Evolutionary conservation across 2,329 filamentous ascomycete species (phyloP).

Genomic region (Colletotrichum magnum): DNA sequence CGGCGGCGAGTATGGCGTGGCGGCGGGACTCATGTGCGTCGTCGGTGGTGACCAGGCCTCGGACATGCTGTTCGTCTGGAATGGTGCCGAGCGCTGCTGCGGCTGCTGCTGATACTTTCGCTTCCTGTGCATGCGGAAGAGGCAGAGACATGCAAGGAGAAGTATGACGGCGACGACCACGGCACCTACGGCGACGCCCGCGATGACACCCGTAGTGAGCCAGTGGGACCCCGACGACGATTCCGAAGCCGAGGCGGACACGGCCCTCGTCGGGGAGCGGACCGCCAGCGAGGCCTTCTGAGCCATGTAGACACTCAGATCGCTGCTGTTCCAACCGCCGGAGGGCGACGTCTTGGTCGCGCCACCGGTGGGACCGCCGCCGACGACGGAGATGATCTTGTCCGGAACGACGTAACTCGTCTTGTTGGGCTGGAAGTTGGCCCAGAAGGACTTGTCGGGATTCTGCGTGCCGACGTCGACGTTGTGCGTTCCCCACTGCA

Average conservation of each 20-base stretch:
- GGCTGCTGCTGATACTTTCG: conserved; percentile 14
- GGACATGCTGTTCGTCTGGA: conserved; percentile 36
- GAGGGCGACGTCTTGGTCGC: conserved; percentile 67
- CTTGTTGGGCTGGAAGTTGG: conserved; percentile 63
- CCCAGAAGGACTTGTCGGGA: conserved; percentile 62
- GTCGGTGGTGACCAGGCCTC: conserved; percentile 39
- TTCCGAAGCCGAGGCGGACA: conserved; percentile 43
- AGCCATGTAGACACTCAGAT: conserved; percentile 68
- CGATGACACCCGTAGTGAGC: conserved; percentile 57
- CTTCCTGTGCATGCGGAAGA: conserved; percentile 48
- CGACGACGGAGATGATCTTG: conserved; percentile 64
- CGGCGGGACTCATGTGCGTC: conserved; percentile 23
- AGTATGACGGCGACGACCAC: conserved; percentile 47
- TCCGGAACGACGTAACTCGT: conserved; percentile 68
- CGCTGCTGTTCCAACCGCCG: conserved; percentile 63
- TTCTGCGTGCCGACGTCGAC: conserved; percentile 67
- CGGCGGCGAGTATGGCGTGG: conserved; percentile 32
- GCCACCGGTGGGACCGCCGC: conserved; percentile 64
- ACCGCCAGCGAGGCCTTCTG: conserved; percentile 60
- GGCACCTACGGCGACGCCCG: conserved; percentile 57
- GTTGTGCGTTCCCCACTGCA: conserved; percentile 69
- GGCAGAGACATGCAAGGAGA: conserved; percentile 44
- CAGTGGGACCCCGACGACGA: conserved; percentile 10
- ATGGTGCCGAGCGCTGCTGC: conserved; percentile 13
- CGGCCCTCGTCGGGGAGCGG: conserved; percentile 65